A percentile compares a stretch with the other conserved stretches of the same genome.
These are phyloP conservation scores for Paralagenidium karlingii DNA, from an alignment of 352 stramenopile species.

Conservation along the genomic window DNA sequence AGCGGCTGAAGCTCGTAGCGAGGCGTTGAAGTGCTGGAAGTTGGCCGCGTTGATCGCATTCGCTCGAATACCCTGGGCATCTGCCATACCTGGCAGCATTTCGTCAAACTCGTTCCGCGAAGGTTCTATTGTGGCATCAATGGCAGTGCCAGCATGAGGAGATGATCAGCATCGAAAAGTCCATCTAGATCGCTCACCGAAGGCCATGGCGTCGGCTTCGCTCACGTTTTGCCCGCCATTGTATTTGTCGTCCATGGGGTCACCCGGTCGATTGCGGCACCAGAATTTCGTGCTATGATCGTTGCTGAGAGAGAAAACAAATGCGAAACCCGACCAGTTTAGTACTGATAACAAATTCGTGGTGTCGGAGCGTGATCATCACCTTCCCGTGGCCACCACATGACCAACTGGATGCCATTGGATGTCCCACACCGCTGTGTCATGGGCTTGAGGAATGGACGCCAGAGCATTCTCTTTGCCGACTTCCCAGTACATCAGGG, in stretches of 20 bases:
- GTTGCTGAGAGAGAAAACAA: constrained; percentile 47
- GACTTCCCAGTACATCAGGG: constrained; percentile 96
- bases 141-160: neutral
- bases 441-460: constrained; percentile 87
- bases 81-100: constrained; percentile 58
- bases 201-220: constrained; percentile 35
- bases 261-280: constrained; percentile 89
- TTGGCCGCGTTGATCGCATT: constrained; percentile 60
- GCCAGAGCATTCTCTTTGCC: constrained; percentile 78
- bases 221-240: constrained; percentile 64
- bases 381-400: constrained; percentile 89
- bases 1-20: neutral
- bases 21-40: constrained; percentile 53
- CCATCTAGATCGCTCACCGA: no score
- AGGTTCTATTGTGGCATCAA: neutral
- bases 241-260: constrained; percentile 85
- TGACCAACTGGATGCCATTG: constrained; percentile 96
- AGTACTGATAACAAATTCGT: neutral
- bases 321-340: neutral
- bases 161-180: constrained; percentile 1
- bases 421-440: constrained; percentile 97
- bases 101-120: no score
- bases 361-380: neutral
- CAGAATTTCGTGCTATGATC: constrained; percentile 98
- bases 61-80: constrained; percentile 35